Evolutionary conservation across 129 eudicot genomes (phyloP).

Genomic region (Rutidosis leptorrhynchoides): DNA sequence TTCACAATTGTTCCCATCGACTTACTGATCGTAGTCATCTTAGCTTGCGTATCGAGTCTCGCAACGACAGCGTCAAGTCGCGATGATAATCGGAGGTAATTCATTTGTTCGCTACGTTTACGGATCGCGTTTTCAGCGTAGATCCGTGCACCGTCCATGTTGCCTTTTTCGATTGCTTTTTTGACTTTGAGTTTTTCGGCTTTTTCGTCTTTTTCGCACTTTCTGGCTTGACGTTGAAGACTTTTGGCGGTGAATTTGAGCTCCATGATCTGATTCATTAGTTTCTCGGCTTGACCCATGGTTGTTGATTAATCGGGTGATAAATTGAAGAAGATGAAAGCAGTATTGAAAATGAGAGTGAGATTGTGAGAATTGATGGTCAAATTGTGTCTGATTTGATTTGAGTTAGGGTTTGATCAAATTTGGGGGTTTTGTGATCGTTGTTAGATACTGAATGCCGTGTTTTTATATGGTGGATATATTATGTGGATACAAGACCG

Average conservation of each 20-base stretch:
- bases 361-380: background rate
- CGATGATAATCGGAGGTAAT: slow-evolving; percentile 74
- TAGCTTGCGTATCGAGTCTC: slow-evolving; percentile 81
- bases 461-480: too few species aligned
- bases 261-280: slow-evolving; percentile 94
- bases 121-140: slow-evolving; percentile 94
- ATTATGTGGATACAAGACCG: background rate
- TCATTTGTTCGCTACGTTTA: slow-evolving; percentile 90
- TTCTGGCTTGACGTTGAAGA: slow-evolving; percentile 73
- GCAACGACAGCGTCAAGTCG: slow-evolving; percentile 90
- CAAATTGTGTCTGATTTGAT: background rate
- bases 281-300: slow-evolving; percentile 90
- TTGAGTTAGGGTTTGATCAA: background rate
- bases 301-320: slow-evolving; percentile 3
- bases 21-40: slow-evolving; percentile 68
- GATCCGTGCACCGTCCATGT: slow-evolving; percentile 88
- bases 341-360: background rate
- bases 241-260: slow-evolving; percentile 77
- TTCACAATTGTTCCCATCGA: slow-evolving; percentile 76
- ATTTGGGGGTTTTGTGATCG: background rate
- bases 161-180: slow-evolving; percentile 85
- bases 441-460: background rate
- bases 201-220: slow-evolving; percentile 91
- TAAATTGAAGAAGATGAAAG: background rate
- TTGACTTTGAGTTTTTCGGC: slow-evolving; percentile 75